These are phyloP conservation scores for Serendipita sp. DNA, from an alignment of 768 basidiomycete genomes.

Conservation along the genomic window DNA sequence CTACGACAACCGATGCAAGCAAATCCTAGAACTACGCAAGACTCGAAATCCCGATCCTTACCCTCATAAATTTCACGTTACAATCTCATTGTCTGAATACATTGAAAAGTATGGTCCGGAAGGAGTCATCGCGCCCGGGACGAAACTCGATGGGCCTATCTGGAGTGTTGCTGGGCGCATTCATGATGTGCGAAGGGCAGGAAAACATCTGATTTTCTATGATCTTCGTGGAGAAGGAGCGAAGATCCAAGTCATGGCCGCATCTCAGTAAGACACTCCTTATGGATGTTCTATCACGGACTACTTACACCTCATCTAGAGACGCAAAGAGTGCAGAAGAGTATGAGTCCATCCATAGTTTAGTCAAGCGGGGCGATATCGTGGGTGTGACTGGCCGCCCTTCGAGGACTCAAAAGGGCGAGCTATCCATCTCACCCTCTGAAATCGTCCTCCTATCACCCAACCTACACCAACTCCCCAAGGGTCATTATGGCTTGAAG, in stretches of 20 bases:
- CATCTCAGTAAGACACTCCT: constrained; percentile 41
- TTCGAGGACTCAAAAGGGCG: constrained; percentile 86
- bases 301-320: constrained; percentile 19
- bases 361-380: constrained; percentile 91
- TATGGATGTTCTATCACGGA: not conserved
- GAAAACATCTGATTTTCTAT: constrained; percentile 81
- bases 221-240: constrained; percentile 83
- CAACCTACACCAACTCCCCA: constrained; percentile 91
- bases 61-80: constrained; percentile 96
- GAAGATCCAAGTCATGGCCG: constrained; percentile 93
- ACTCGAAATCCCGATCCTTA: constrained; percentile 85
- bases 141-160: constrained; percentile 37
- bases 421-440: constrained; percentile 74
- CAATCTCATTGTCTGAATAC: constrained; percentile 54
- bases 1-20: constrained; percentile 79
- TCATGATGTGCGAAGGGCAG: constrained; percentile 71
- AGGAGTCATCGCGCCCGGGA: constrained; percentile 49
- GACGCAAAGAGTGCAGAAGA: constrained; percentile 45
- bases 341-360: constrained; percentile 59
- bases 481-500: constrained; percentile 82
- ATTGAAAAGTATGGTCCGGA: constrained; percentile 57
- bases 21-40: constrained; percentile 70
- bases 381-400: constrained; percentile 84
- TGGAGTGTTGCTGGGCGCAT: constrained; percentile 79
- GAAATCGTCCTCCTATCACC: constrained; percentile 81